Evolutionary conservation across 495 filamentous ascomycete genomes (phyloP).

Genomic region (Xylaria castorea): DNA sequence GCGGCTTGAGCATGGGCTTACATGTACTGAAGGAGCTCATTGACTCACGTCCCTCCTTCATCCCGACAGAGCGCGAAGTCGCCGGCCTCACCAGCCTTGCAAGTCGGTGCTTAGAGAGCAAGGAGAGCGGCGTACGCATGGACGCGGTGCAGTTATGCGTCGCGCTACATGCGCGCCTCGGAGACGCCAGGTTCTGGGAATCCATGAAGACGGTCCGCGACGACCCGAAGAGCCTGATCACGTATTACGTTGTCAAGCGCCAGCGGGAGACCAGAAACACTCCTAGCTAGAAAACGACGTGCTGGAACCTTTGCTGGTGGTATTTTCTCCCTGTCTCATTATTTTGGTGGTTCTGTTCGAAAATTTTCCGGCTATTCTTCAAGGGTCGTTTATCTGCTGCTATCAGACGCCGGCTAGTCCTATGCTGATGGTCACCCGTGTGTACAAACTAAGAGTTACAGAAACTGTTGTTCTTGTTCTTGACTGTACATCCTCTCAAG

Average conservation of each 20-base stretch:
- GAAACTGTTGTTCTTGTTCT: background rate
- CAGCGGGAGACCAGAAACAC: constrained; percentile 52
- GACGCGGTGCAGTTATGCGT: constrained; percentile 80
- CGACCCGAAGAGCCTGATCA: constrained; percentile 75
- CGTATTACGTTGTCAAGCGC: constrained; percentile 80
- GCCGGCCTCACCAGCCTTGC: constrained; percentile 61
- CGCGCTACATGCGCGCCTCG: constrained; percentile 70
- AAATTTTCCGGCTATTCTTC: background rate
- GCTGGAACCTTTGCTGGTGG: constrained; percentile 20
- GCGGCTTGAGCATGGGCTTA: constrained; percentile 65
- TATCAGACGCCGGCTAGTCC: background rate
- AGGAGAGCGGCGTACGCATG: constrained; percentile 79
- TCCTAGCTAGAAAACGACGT: constrained; percentile 24
- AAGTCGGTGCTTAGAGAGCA: constrained; percentile 67
- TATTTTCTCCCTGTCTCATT: constrained; percentile 11
- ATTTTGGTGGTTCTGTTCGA: constrained; percentile 18
- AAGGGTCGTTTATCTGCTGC: background rate
- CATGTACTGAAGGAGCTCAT: constrained; percentile 63
- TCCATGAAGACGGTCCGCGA: constrained; percentile 67
- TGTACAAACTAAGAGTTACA: background rate
- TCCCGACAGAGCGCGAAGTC: constrained; percentile 52
- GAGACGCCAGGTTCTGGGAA: constrained; percentile 69
- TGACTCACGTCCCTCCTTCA: constrained; percentile 47
- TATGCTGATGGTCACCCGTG: background rate
- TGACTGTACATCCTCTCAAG: background rate